phyloP scores from a whole-genome alignment of 2,329 filamentous ascomycete genomes.

The Pleurostoma richardsiae region DNA sequence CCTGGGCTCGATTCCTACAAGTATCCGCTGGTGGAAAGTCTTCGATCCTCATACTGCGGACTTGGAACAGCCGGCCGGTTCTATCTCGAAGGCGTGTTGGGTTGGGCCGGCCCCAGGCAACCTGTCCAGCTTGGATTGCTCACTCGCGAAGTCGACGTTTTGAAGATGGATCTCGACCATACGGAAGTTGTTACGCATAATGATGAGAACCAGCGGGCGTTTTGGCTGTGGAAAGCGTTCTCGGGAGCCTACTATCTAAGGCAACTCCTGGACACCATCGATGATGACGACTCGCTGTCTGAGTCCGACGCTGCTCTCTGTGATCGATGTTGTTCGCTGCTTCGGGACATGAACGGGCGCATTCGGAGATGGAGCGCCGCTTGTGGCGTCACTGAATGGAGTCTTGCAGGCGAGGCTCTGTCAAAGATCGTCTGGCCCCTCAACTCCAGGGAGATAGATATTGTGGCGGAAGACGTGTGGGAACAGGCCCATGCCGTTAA shows the following conservation, averaged over 20 bases:
- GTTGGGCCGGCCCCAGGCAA: neutral
- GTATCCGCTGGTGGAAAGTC: neutral
- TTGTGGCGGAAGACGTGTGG: neutral
- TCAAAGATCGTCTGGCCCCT: neutral
- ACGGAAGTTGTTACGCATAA: neutral
- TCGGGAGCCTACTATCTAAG: neutral
- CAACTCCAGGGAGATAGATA: neutral
- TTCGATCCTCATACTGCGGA: neutral
- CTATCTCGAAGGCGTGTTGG: neutral
- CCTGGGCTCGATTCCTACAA: neutral
- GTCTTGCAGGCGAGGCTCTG: neutral
- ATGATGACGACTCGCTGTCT: neutral
- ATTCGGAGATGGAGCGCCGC: neutral
- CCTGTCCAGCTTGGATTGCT: neutral
- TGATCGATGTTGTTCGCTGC: neutral
- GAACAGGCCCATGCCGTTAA: slow-evolving; percentile 3
- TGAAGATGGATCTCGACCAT: neutral
- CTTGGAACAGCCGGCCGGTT: neutral
- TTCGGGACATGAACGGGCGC: neutral
- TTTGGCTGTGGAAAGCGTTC: neutral
- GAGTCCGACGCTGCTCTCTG: neutral
- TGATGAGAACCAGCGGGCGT: neutral
- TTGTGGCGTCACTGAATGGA: neutral
- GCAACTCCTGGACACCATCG: neutral
- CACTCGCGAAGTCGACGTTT: neutral